Evolutionary conservation across 2,329 filamentous ascomycete species (phyloP), one percentile per base, ranked within the genome.

Genomic region (Xylariales sp.): DNA sequence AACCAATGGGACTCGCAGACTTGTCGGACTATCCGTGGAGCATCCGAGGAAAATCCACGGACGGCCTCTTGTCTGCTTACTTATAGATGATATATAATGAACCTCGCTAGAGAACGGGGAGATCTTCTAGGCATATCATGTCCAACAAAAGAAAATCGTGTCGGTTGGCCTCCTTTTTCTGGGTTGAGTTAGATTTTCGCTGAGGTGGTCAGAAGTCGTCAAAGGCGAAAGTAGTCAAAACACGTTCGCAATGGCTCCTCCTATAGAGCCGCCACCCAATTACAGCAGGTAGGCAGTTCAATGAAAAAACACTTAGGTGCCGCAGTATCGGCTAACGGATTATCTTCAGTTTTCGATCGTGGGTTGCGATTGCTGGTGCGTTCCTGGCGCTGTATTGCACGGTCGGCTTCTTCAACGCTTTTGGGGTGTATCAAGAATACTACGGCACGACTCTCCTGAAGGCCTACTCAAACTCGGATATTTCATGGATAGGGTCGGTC

Each of bases 401-500:
- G 3, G 74, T 79, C 10, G 78, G 78, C 16, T 78, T 75, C 62
- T 56, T 78, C 49, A 80, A 80, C 46, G 75, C 76, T 23, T 80
- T 79, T 53, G 78, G 79, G 3, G 74, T 78, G 2, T 80, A 78
- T 62, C 75, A 79, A 65, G 67, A 75, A 67, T 78, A 80, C 66
- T 79, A 79, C 58, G 59, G 58, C 18, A 58, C 67, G 1, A 62
- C 68, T 10, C 69, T 79, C 3, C 56, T 65, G 34, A 48, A 61
- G 0, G 39, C 67, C 9, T 69, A 76, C 14, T 74, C 74, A 0
- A 64, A 69, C 8, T 76, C 74, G 8, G 71, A 76, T 34, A 79
- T 80, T 43, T 75, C 78, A 32, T 80, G 77, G 77, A 74, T 79
- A 34, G 77, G 77, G 3, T 79, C 77, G 1, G 73, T 79, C 1